These are phyloP conservation scores for Pneumocystis oryctolagi DNA, from an alignment of 1,139 yeast species.

Conservation along the genomic window DNA sequence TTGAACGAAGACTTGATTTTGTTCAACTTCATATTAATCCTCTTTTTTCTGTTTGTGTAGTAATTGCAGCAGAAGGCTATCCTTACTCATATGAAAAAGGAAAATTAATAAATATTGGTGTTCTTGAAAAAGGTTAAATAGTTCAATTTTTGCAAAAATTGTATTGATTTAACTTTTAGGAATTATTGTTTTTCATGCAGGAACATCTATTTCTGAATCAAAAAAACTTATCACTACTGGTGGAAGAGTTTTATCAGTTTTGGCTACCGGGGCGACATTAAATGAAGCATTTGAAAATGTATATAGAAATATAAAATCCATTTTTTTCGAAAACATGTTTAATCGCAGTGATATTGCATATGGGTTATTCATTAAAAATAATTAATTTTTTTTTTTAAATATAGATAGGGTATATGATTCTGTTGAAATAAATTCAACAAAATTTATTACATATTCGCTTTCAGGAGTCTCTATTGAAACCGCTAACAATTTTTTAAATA, in stretches of 20 bases:
- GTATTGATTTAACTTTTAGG: constrained; percentile 25
- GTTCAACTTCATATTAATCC: constrained; percentile 50
- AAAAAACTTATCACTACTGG: constrained; percentile 71
- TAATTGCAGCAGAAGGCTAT: constrained; percentile 93
- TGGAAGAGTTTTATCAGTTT: constrained; percentile 92
- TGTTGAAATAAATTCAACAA: constrained; percentile 12
- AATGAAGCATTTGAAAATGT: constrained; percentile 74
- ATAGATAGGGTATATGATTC: constrained; percentile 11
- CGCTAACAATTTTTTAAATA: constrained; percentile 79
- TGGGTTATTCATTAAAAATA: constrained; percentile 48
- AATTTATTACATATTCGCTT: constrained; percentile 66
- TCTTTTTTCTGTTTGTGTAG: constrained; percentile 76
- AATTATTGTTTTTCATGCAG: constrained; percentile 84
- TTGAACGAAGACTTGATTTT: constrained; percentile 85
- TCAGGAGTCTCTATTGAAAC: constrained; percentile 97
- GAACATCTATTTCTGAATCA: constrained; percentile 44
- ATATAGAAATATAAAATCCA: constrained; percentile 66
- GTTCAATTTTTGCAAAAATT: constrained; percentile 24
- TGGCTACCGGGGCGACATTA: constrained; percentile 66
- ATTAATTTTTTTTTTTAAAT: constrained; percentile 19
- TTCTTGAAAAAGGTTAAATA: constrained; percentile 19
- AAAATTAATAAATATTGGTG: constrained; percentile 55
- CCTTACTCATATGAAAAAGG: constrained; percentile 81
- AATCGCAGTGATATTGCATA: constrained; percentile 90
- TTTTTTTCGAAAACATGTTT: constrained; percentile 59